Evolutionary conservation across 495 filamentous ascomycete genomes (phyloP).

Genomic region (Xylaria acuta): DNA sequence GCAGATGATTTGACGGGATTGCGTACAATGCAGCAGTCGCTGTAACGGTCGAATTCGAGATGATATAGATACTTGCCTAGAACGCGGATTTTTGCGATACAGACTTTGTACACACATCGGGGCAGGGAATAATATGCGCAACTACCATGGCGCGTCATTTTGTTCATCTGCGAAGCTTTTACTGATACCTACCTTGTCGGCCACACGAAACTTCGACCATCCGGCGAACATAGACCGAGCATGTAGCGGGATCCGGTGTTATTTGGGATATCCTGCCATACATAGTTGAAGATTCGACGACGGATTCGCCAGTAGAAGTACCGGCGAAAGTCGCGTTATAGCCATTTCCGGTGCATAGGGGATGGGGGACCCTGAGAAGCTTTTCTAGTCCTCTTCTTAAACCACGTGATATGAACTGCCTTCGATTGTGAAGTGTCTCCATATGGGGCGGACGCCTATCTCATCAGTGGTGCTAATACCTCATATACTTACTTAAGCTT

Average conservation of each 20-base stretch:
- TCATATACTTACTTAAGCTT: not conserved
- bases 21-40: not conserved
- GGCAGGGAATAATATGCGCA: not conserved
- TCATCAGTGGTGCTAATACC: not conserved
- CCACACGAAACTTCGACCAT: not conserved
- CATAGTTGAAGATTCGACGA: not conserved
- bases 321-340: not conserved
- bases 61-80: not conserved
- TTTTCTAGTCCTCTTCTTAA: not conserved
- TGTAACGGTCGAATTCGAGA: not conserved
- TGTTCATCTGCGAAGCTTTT: not conserved
- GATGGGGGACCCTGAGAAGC: not conserved
- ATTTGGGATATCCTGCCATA: not conserved
- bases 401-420: not conserved
- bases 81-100: not conserved
- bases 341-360: not conserved
- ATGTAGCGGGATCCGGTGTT: not conserved
- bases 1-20: not conserved
- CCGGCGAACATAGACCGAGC: no score
- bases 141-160: not conserved
- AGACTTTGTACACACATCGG: not conserved
- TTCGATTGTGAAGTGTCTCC: not conserved
- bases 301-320: not conserved
- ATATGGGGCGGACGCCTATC: not conserved
- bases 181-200: not conserved